phyloP scores from a whole-genome alignment of 2,329 filamentous ascomycete genomes.

The Ophiostoma tasmaniense region DNA sequence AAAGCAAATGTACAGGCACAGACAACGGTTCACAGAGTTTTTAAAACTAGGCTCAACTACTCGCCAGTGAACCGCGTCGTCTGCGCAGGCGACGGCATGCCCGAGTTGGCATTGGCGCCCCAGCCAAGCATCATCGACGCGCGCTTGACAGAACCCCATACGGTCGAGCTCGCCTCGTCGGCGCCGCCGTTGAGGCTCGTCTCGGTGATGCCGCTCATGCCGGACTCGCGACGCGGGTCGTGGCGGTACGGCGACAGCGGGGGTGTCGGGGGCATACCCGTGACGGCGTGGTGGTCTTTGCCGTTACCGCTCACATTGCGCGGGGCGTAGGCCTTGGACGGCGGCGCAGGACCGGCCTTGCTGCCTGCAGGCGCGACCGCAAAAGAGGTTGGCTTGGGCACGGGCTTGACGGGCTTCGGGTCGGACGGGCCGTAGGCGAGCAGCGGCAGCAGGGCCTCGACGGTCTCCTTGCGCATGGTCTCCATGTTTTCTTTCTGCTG shows the following conservation, averaged over 20 bases:
- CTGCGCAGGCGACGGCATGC: background rate
- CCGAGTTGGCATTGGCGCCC: background rate
- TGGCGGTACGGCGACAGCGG: conserved; percentile 15
- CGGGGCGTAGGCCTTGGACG: background rate
- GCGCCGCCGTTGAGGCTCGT: conserved; percentile 5
- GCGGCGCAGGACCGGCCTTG: background rate
- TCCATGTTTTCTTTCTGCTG: conserved; percentile 9
- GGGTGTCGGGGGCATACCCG: conserved; percentile 15
- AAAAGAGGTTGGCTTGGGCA: background rate
- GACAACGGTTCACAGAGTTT: background rate
- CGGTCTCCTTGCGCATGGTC: conserved; percentile 16
- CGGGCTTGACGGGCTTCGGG: background rate
- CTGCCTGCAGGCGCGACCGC: background rate
- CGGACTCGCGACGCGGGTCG: conserved; percentile 13
- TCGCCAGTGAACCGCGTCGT: conserved; percentile 14
- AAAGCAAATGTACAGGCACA: background rate
- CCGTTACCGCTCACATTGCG: background rate
- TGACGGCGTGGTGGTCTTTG: background rate
- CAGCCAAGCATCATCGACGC: conserved; percentile 13
- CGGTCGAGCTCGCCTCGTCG: background rate
- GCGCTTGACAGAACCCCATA: conserved; percentile 16
- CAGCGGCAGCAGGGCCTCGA: conserved; percentile 18
- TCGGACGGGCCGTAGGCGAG: conserved; percentile 13
- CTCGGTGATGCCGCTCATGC: conserved; percentile 15
- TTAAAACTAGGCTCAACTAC: conserved; percentile 7